phyloP scores from a whole-genome alignment of 2,329 filamentous ascomycete species.

The Didymella lethalis region DNA sequence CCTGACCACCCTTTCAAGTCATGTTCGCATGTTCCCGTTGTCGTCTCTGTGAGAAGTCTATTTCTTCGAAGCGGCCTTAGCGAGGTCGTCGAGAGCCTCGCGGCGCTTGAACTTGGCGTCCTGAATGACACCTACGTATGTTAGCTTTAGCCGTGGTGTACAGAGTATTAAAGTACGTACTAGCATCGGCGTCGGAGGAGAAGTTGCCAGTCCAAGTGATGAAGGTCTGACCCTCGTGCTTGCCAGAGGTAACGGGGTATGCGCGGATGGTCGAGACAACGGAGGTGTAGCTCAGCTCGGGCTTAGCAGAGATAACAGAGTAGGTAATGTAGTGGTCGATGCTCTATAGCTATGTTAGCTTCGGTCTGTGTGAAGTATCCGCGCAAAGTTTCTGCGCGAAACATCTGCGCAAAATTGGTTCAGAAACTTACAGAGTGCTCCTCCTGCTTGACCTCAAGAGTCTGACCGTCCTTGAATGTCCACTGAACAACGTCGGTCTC shows the following conservation, averaged over 20 bases:
- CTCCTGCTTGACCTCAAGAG: conserved; percentile 77
- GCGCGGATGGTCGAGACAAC: conserved; percentile 72
- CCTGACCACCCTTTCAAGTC: not conserved
- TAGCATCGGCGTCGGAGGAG: conserved; percentile 73
- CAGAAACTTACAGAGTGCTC: conserved; percentile 69
- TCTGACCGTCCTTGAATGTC: conserved; percentile 74
- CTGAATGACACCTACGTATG: conserved; percentile 68
- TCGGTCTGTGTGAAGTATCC: not conserved
- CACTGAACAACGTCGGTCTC: conserved; percentile 74
- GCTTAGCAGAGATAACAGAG: conserved; percentile 72
- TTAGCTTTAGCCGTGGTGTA: conserved; percentile 7
- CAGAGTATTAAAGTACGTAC: conserved; percentile 53
- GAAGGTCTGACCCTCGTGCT: conserved; percentile 70
- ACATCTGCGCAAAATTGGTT: not conserved
- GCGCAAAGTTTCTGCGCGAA: not conserved
- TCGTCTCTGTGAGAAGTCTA: conserved; percentile 24
- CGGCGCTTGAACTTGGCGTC: conserved; percentile 80
- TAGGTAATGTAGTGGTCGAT: conserved; percentile 81
- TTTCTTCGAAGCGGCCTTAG: conserved; percentile 57
- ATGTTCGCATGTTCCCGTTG: not conserved
- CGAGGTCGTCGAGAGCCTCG: conserved; percentile 73
- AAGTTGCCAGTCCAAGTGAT: conserved; percentile 75
- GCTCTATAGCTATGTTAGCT: conserved; percentile 53
- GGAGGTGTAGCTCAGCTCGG: conserved; percentile 70
- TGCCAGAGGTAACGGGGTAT: conserved; percentile 71